Base-by-base conservation (phyloP, 1,284 basidiomycete species). In the Boletellus dicymbophilus region DNA sequence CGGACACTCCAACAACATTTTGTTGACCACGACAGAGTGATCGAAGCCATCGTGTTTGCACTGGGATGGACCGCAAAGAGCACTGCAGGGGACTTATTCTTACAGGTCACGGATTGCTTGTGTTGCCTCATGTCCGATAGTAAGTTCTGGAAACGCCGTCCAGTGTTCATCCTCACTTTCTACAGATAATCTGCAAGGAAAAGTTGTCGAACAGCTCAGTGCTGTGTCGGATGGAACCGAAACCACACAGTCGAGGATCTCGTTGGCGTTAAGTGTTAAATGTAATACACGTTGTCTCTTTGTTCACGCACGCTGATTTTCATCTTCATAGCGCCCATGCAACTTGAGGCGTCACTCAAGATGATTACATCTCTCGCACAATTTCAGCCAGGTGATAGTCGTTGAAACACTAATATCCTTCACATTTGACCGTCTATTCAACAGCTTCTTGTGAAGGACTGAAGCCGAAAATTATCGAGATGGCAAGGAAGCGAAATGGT, bases 321-420 rank as follows among this genome's bases (percentile, higher is more conserved):
- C 37, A 18, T 16, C 11, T 10, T 23, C n/a, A 4, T 4, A 57
- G 56, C 8, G 16, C 30, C 48, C 16, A 16, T 8, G 12, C 46
- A 42, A 23, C 26, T 55, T 48, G 12, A 21, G 15, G 48, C 44
- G 4, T 40, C 42, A 5, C 56, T 57, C 1, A 46, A 31, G 12
- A 40, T 55, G 34, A 20, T 57, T 22, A 23, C 26, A 31, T 20
- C 25, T 33, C 12, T 55, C 15, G 46, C 52, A 2, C 28, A 7
- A 16, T 4, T 31, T 18, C 42, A 3, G 10, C 40, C 31, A 25
- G 37, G 55, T 56, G 28, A 12, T 22, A 3, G 1, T 10, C 27
- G 18, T 27, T n/a, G 1, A 10, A 8, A 4, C 7, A 21, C 20
- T 21, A 7, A 1, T 16, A n/a, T 12, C 6, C 9, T 18, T 25